Evolutionary conservation across 2,329 filamentous ascomycete genomes (phyloP).

Genomic region (Fusarium burgessii): DNA sequence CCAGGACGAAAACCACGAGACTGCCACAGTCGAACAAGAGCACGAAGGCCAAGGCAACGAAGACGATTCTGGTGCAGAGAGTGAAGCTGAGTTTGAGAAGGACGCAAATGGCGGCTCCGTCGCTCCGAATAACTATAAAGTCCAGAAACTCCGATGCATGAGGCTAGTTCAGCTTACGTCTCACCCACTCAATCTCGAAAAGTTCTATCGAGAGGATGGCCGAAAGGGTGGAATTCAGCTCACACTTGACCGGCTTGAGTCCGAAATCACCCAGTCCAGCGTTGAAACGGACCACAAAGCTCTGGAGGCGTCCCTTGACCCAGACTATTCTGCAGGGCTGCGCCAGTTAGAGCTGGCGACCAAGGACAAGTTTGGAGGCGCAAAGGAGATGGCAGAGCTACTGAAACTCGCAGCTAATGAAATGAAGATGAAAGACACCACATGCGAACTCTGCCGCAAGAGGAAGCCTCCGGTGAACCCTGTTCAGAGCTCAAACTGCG

Average conservation of each 20-base stretch:
- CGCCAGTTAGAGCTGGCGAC: neutral
- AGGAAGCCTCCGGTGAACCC: neutral
- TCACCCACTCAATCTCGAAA: constrained; percentile 48
- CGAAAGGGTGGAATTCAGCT: neutral
- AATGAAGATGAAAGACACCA: neutral
- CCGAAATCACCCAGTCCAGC: neutral
- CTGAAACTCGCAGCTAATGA: constrained; percentile 35
- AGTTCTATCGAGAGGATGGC: constrained; percentile 26
- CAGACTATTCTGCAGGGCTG: neutral
- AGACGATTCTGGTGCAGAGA: neutral
- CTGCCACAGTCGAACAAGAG: neutral
- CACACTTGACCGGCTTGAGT: neutral
- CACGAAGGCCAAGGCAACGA: fast-evolving
- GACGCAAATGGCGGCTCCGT: neutral
- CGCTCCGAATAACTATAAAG: neutral
- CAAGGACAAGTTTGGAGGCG: neutral
- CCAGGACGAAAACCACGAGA: neutral
- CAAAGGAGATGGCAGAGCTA: constrained; percentile 31
- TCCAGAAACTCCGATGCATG: neutral
- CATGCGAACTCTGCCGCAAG: constrained; percentile 25
- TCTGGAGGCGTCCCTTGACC: fast-evolving
- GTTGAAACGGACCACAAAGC: fast-evolving
- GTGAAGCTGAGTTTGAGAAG: neutral
- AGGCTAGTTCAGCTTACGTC: constrained; percentile 42
- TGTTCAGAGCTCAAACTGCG: constrained; percentile 30